phyloP scores from a whole-genome alignment of 2,329 filamentous ascomycete species.

The Emmonsia crescens region DNA sequence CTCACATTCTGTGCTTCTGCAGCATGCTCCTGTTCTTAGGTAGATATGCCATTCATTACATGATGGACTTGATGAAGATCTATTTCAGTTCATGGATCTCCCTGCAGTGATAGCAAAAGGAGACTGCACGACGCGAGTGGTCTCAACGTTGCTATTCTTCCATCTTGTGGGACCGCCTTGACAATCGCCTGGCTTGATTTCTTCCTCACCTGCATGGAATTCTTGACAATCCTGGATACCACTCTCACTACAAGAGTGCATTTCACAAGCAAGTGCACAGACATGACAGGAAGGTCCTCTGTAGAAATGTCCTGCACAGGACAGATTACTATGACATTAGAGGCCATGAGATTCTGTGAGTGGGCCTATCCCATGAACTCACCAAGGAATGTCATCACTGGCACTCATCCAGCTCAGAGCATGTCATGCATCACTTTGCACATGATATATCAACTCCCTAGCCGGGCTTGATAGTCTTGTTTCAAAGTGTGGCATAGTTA shows the following conservation, averaged over 20 bases:
- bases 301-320: background rate
- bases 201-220: background rate
- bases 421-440: too few species aligned
- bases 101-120: too few species aligned
- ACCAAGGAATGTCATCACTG: too few species aligned
- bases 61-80: slow-evolving; percentile 8
- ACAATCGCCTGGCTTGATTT: background rate
- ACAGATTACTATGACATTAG: too few species aligned
- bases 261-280: background rate
- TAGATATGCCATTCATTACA: slow-evolving; percentile 12
- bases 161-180: background rate
- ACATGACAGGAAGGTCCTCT: background rate
- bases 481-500: too few species aligned
- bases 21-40: slow-evolving; percentile 13
- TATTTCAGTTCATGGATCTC: too few species aligned
- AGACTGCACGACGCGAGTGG: background rate
- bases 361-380: too few species aligned
- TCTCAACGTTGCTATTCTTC: background rate
- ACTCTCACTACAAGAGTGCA: background rate
- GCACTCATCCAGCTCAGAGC: too few species aligned
- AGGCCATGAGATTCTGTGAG: too few species aligned
- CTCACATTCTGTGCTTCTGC: slow-evolving; percentile 11
- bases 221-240: background rate
- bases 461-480: too few species aligned
- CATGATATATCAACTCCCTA: too few species aligned